These are phyloP conservation scores for Globisporangium nagaii DNA, from an alignment of 352 stramenopile species.

Conservation along the genomic window DNA sequence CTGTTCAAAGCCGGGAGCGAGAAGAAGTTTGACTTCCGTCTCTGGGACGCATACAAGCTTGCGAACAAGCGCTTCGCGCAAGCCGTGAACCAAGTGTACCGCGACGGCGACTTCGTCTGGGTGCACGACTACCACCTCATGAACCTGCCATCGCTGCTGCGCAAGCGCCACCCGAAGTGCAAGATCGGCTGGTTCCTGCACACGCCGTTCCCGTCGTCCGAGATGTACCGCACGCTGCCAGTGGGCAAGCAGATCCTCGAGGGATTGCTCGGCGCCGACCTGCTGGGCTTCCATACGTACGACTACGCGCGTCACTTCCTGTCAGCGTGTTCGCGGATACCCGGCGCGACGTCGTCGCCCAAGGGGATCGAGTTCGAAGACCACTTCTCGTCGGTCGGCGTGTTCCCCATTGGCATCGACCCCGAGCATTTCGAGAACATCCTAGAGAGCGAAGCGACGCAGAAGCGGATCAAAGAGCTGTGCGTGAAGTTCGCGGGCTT, in stretches of 20 bases:
- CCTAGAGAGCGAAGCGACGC: constrained; percentile 37
- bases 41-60: constrained; percentile 86
- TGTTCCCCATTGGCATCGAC: constrained; percentile 86
- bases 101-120: constrained; percentile 85
- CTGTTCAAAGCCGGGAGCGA: constrained; percentile 84
- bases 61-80: constrained; percentile 85
- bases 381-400: constrained; percentile 81
- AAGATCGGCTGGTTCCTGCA: constrained; percentile 88
- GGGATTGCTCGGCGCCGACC: constrained; percentile 74
- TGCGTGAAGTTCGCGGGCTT: constrained; percentile 63
- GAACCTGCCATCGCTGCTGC: constrained; percentile 77
- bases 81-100: constrained; percentile 79
- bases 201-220: constrained; percentile 82
- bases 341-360: constrained; percentile 59
- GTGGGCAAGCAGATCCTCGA: constrained; percentile 70
- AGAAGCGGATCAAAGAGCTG: constrained; percentile 61
- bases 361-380: constrained; percentile 70
- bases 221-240: constrained; percentile 81
- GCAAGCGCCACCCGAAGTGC: constrained; percentile 63
- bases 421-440: constrained; percentile 73
- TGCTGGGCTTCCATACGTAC: constrained; percentile 86
- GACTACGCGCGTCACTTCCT: constrained; percentile 87
- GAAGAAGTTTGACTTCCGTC: constrained; percentile 89
- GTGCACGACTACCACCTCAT: constrained; percentile 90
- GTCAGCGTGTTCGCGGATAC: constrained; percentile 69